A percentile compares a stretch with the other conserved stretches of the same genome.
Evolutionary conservation across 495 filamentous ascomycete genomes (phyloP).

Genomic region (Collariella sp.): DNA sequence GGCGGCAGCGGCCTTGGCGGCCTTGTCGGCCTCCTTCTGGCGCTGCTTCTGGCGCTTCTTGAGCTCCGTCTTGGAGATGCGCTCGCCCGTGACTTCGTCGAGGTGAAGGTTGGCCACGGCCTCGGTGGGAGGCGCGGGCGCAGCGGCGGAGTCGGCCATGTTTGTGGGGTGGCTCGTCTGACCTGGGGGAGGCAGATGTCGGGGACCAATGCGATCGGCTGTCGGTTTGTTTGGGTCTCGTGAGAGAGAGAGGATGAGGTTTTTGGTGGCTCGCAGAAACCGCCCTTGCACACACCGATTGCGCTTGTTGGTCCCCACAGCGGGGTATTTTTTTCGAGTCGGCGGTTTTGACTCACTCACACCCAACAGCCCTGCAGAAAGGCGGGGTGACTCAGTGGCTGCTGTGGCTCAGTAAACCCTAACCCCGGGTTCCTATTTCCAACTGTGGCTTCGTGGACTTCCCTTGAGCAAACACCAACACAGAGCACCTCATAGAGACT

Average conservation of each 20-base stretch:
- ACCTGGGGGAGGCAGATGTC: background rate
- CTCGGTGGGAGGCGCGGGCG: constrained; percentile 39
- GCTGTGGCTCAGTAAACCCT: background rate
- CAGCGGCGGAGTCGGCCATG: constrained; percentile 46
- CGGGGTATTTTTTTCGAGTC: constrained; percentile 12
- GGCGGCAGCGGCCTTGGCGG: constrained; percentile 69
- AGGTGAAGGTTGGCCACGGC: constrained; percentile 66
- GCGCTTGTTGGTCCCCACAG: constrained; percentile 8
- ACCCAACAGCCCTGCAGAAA: too few species aligned
- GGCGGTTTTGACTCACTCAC: background rate
- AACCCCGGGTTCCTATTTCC: background rate
- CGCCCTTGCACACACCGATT: background rate
- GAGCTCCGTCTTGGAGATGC: constrained; percentile 76
- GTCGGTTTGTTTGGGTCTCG: background rate
- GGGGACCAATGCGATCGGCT: background rate
- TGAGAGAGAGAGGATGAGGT: background rate
- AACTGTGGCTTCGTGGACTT: too few species aligned
- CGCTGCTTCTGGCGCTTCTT: constrained; percentile 95
- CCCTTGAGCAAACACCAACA: background rate
- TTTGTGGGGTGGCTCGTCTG: background rate
- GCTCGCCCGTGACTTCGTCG: constrained; percentile 80
- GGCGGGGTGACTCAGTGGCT: background rate
- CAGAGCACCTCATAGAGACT: background rate
- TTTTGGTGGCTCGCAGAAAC: background rate
- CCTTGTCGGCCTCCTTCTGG: constrained; percentile 77